Evolutionary conservation across 2,329 filamentous ascomycete genomes (phyloP).

Genomic region (Hirsutella minnesotensis): DNA sequence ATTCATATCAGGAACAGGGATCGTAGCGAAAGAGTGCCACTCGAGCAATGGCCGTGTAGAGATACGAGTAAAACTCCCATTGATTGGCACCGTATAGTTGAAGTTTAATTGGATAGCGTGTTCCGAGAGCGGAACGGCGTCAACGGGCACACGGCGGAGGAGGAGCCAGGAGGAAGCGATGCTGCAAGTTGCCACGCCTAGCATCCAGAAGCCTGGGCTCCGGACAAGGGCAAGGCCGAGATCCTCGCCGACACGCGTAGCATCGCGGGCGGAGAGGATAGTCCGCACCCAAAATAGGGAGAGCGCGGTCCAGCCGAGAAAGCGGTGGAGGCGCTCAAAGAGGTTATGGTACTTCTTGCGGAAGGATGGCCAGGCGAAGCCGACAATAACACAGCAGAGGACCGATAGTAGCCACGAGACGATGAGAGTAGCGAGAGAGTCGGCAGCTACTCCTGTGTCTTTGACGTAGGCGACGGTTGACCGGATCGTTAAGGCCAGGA

Average conservation of each 20-base stretch:
- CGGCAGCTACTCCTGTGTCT: slow-evolving; percentile 13
- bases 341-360: slow-evolving; percentile 52
- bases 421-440: slow-evolving; percentile 29
- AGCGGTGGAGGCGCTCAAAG: slow-evolving; percentile 63
- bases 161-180: slow-evolving; percentile 63
- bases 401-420: slow-evolving; percentile 46
- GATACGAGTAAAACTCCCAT: slow-evolving; percentile 37
- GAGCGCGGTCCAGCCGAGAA: slow-evolving; percentile 58
- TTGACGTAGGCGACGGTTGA: slow-evolving; percentile 22
- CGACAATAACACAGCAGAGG: slow-evolving; percentile 47
- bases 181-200: slow-evolving; percentile 50
- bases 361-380: slow-evolving; percentile 51
- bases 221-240: slow-evolving; percentile 24
- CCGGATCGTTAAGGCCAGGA: slow-evolving; percentile 28
- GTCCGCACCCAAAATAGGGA: slow-evolving; percentile 53
- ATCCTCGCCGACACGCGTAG: slow-evolving; percentile 18
- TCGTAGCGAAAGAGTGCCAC: slow-evolving; percentile 67
- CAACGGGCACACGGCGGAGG: slow-evolving; percentile 55
- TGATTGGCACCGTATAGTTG: slow-evolving; percentile 45
- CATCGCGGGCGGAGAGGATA: slow-evolving; percentile 37
- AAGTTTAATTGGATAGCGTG: slow-evolving; percentile 66
- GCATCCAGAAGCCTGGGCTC: slow-evolving; percentile 50
- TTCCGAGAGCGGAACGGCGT: slow-evolving; percentile 53
- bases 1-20: slow-evolving; percentile 43
- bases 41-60: slow-evolving; percentile 53